Evolutionary conservation across 441 rosid genomes (phyloP), one percentile per base, ranked within the genome.

Genomic region (Populus tomentosa): DNA sequence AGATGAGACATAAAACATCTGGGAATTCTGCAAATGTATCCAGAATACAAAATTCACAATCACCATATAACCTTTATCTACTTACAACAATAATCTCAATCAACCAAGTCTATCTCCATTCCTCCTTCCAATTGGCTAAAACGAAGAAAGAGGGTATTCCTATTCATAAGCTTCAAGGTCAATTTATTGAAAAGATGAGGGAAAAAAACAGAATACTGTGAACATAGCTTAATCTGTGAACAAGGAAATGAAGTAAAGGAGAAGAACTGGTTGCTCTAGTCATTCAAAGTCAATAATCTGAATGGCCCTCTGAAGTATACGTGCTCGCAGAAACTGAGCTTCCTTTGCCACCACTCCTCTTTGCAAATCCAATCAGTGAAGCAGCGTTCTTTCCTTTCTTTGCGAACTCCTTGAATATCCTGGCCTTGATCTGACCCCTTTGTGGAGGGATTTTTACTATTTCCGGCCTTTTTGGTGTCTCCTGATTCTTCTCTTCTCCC

Each of bases 351-450:
- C 36, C 71, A 32, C 50, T 59, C 35, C 70, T 75, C 66, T 70
- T 74, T 40, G 63, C 28, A 1, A 4, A 9, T 21, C 63, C 68
- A n/a, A 2, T 18, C 28, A 32, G 7, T 7, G 75, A 71, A 14
- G 72, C 50, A 13, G 59, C 62, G 10, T 0, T 21, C 62, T 35
- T 75, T 32, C 79, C 56, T 56, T 36, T 72, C 70, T 72, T 38
- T 14, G 2, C 71, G 8, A 80, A 16, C 1, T 4, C 18, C 46
- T 32, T 59, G 9, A 88, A 75, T 28, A 88, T 86, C 76, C 4
- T 72, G 2, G 1, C 64, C 67, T 75, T 83, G 30, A 87, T 11
- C 50, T 50, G 77, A 8, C 87, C 88, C 59, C 88, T 84, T 71
- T 26, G 71, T 30, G 90, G 89, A 9, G 85, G 87, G 20, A 86